Conservation (phyloP, 2,329 filamentous ascomycete species). For the Colletotrichum falcatum region DNA sequence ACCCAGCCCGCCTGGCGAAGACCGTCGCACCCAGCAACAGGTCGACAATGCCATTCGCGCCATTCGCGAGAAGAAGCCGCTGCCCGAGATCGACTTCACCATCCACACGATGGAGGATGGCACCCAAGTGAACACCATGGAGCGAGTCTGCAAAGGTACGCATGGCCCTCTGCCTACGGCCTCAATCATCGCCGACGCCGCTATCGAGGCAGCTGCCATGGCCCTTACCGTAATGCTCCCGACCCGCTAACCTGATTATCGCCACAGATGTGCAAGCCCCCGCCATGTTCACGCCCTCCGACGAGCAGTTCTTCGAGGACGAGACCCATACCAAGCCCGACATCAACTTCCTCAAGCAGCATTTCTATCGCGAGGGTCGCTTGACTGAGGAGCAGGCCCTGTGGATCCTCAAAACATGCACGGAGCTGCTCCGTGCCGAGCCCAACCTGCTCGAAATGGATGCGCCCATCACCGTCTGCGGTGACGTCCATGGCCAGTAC, state of each 20-base stretch:
- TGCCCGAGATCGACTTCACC: constrained; percentile 98
- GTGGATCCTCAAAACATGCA: constrained; percentile 91
- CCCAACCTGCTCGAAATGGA: constrained; percentile 99
- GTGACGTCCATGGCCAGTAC: constrained; percentile 98
- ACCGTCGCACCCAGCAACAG: constrained; percentile 67
- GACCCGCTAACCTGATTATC: constrained; percentile 42
- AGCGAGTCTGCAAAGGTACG: constrained; percentile 98
- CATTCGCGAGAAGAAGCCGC: constrained; percentile 92
- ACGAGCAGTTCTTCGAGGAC: constrained; percentile 94
- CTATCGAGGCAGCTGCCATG: constrained; percentile 28
- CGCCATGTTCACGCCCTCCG: constrained; percentile 89
- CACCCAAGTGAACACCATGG: constrained; percentile 91
- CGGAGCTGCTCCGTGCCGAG: constrained; percentile 87
- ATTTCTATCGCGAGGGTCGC: constrained; percentile 97
- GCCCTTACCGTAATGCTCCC: constrained; percentile 33
- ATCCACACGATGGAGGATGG: constrained; percentile 99
- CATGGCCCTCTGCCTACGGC: constrained; percentile 27
- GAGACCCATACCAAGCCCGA: constrained; percentile 89
- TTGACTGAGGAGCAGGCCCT: constrained; percentile 97
- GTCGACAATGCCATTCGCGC: constrained; percentile 93
- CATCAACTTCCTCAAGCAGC: constrained; percentile 94
- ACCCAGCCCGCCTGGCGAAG: constrained; percentile 52
- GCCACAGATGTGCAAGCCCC: constrained; percentile 93
- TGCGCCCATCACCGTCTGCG: constrained; percentile 97
- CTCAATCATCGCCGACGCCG: constrained; percentile 43